Evolutionary conservation across 129 eudicot species (phyloP), one percentile per base, ranked within the genome.

Genomic region (Cynara cardunculus): DNA sequence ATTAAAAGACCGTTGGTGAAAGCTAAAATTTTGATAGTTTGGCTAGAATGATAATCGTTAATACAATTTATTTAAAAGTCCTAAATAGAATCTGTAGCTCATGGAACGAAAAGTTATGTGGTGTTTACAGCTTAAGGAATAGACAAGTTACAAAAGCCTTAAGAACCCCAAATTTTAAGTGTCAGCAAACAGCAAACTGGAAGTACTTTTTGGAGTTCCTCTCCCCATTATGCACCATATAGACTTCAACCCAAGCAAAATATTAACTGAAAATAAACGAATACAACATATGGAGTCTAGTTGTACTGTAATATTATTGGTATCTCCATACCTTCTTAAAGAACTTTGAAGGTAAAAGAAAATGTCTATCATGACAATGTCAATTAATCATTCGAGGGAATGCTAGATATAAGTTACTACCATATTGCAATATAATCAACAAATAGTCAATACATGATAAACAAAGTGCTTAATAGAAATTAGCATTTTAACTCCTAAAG

Each of bases 241-340:
- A 27, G 82, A 69, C 53, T 18, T 78, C 25, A 44, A 49, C 53
- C 22, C 25, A 78, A 69, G 53, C 13, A 44, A 69, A 78, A 28
- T 7, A 4, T 22, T 7, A 61, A 76, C 61, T 41, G 16, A 61
- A 30, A 77, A 25, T 31, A 30, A 68, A 78, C 53, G 14, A 10
- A 66, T 35, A 77, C 22, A 62, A 31, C 64, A 59, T 24, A 21
- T 19, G 25, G 53, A 75, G 69, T 30, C 53, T 30, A 35, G 34
- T 14, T 64, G 72, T 28, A 76, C 71, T 61, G 6, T 5, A 65
- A 25, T 28, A 19, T 59, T 19, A 13, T 28, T 72, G 21, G 76
- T 37, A 39, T 72, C 76, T 72, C 62, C 56, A 61, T n/a, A 9
- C 80, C 56, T 75, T 49, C 30, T 61, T 56, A 75, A 56, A 75